These are phyloP conservation scores for Dissophora globulifera DNA, from an alignment of 192 early-diverging fungal species.

Conservation along the genomic window DNA sequence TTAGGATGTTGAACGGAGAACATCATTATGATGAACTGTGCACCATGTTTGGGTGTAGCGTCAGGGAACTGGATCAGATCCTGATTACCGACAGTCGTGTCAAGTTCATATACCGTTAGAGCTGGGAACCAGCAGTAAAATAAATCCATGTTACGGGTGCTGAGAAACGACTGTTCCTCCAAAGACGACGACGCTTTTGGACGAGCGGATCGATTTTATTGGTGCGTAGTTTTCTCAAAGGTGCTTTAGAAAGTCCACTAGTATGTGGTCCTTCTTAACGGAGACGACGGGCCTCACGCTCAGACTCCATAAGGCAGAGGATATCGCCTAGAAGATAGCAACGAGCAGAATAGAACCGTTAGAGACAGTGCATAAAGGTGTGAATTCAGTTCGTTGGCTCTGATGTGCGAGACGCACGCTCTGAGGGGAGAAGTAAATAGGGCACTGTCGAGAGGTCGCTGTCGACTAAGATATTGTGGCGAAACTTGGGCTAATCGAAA, in stretches of 20 bases:
- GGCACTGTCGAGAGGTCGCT: no score
- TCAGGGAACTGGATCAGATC: conserved; percentile 68
- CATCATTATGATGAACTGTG: conserved; percentile 85
- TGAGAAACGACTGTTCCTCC: conserved; percentile 9
- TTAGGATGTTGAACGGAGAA: conserved; percentile 65
- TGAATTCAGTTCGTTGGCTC: no score
- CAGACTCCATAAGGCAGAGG: conserved; percentile 97
- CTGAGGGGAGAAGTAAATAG: no score
- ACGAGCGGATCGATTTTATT: conserved; percentile 36
- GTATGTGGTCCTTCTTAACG: conserved; percentile 71
- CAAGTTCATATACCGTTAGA: conserved; percentile 66
- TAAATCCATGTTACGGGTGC: not conserved
- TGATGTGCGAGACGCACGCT: no score
- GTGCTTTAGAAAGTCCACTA: conserved; percentile 13
- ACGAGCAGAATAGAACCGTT: no score
- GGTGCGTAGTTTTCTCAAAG: conserved; percentile 13
- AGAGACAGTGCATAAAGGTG: no score
- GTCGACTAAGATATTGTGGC: no score
- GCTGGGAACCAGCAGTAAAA: no score
- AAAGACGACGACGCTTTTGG: conserved; percentile 7
- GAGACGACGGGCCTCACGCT: conserved; percentile 99
- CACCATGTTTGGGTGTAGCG: conserved; percentile 69
- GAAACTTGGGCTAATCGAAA: no score
- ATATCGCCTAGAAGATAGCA: conserved; percentile 74
- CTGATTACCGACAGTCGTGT: conserved; percentile 54